phyloP scores from a whole-genome alignment of 2,329 filamentous ascomycete genomes.

The Aureobasidium mangrovei region DNA sequence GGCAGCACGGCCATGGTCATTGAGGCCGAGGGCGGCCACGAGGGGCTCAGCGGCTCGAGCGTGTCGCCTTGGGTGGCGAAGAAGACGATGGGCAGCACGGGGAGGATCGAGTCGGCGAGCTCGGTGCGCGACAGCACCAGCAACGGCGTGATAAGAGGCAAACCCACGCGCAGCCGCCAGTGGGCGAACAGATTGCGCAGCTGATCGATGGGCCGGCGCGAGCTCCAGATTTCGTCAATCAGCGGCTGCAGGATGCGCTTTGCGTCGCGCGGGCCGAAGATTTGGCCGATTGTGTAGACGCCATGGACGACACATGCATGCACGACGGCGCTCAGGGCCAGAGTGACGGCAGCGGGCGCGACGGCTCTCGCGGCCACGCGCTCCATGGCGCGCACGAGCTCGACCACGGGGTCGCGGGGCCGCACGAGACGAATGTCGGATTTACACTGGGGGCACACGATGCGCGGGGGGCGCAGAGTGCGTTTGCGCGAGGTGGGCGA shows the following conservation, averaged over 20 bases:
- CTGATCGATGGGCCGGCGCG: slow-evolving; percentile 22
- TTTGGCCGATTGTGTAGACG: slow-evolving; percentile 52
- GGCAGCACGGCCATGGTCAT: slow-evolving; percentile 59
- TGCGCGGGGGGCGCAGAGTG: slow-evolving; percentile 45
- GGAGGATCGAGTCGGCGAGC: slow-evolving; percentile 54
- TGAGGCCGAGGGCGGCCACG: slow-evolving; percentile 58
- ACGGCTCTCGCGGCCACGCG: slow-evolving; percentile 49
- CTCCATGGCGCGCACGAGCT: slow-evolving; percentile 53
- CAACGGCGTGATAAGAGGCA: slow-evolving; percentile 59
- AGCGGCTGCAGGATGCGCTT: slow-evolving; percentile 42
- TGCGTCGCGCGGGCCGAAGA: slow-evolving; percentile 58
- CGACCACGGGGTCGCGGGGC: slow-evolving; percentile 63
- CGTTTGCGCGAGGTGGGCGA: slow-evolving; percentile 43
- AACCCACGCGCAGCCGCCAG: slow-evolving; percentile 48
- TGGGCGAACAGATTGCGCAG: slow-evolving; percentile 25
- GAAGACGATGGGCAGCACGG: slow-evolving; percentile 54
- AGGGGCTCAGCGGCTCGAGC: slow-evolving; percentile 39
- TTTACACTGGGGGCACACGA: slow-evolving; percentile 87
- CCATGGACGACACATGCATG: slow-evolving; percentile 47
- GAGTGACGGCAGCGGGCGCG: slow-evolving; percentile 49
- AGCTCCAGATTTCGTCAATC: slow-evolving; percentile 28
- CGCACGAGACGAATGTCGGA: slow-evolving; percentile 67
- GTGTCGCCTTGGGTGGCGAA: slow-evolving; percentile 46
- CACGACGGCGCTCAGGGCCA: slow-evolving; percentile 30
- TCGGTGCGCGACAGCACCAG: slow-evolving; percentile 59